Conservation (phyloP, 257 asterid genomes). For the Oldenlandia corymbosa region DNA sequence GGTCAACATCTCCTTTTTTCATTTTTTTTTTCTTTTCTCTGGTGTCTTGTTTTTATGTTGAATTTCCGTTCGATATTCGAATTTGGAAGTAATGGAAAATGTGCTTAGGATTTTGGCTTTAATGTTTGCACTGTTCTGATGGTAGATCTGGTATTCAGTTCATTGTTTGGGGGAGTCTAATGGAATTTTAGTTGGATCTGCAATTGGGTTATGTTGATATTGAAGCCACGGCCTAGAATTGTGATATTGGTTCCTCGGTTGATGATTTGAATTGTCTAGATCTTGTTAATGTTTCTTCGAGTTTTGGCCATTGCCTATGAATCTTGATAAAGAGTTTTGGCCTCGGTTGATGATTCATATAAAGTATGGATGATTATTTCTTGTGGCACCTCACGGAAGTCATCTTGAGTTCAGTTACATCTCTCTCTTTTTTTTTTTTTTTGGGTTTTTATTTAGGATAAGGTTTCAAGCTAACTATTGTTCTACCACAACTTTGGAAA, state of each 20-base stretch:
- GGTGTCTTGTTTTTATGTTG: neutral
- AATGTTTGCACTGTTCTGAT: neutral
- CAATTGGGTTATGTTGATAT: neutral
- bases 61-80: neutral
- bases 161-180: neutral
- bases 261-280: neutral
- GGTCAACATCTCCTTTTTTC: conserved; percentile 19
- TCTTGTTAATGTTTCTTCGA: neutral
- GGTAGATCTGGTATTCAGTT: neutral
- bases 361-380: too few species aligned
- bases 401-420: neutral
- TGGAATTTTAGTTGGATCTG: neutral
- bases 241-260: neutral
- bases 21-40: too few species aligned
- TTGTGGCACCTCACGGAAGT: too few species aligned
- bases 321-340: neutral
- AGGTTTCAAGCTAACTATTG: too few species aligned
- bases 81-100: neutral
- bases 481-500: too few species aligned
- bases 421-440: neutral
- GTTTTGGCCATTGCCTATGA: neutral
- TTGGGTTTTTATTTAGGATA: too few species aligned
- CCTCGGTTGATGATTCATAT: too few species aligned
- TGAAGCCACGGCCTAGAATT: neutral
- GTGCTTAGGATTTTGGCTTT: neutral